phyloP scores from a whole-genome alignment of 495 filamentous ascomycete genomes.

The Hypomontagnella submonticulosa region DNA sequence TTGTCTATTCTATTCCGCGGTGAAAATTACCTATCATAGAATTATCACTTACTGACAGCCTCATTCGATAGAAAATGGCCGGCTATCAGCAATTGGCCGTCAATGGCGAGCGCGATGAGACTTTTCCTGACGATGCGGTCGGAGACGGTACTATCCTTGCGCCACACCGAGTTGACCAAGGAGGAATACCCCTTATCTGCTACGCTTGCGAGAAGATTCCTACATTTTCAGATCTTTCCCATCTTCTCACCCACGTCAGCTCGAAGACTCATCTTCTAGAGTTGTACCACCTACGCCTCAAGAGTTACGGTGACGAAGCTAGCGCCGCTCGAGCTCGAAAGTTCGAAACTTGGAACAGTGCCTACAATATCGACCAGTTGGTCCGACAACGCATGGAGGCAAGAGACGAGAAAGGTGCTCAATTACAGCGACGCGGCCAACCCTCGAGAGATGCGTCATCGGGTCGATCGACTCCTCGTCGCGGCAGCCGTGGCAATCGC shows the following conservation, averaged over 20 bases:
- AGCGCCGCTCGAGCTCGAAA: slow-evolving; percentile 62
- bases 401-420: slow-evolving; percentile 70
- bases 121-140: background rate
- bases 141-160: slow-evolving; percentile 16
- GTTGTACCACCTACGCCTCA: slow-evolving; percentile 77
- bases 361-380: slow-evolving; percentile 70
- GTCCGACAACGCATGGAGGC: slow-evolving; percentile 75
- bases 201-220: slow-evolving; percentile 81
- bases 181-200: slow-evolving; percentile 73
- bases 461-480: slow-evolving; percentile 1
- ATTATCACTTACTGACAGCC: background rate
- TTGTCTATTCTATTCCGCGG: background rate
- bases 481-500: slow-evolving; percentile 30
- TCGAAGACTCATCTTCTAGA: slow-evolving; percentile 86
- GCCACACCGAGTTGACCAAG: slow-evolving; percentile 3
- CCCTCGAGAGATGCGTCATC: slow-evolving; percentile 8
- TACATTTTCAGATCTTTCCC: slow-evolving; percentile 85
- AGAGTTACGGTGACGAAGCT: slow-evolving; percentile 64
- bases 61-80: slow-evolving; percentile 11
- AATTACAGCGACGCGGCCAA: slow-evolving; percentile 37
- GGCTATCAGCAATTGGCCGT: slow-evolving; percentile 4
- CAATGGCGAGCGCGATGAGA: background rate
- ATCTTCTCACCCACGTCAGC: slow-evolving; percentile 85
- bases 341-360: slow-evolving; percentile 77
- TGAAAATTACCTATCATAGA: no score